These are phyloP conservation scores for Umbelopsis vinacea DNA, from an alignment of 192 early-diverging fungal species.

Conservation along the genomic window DNA sequence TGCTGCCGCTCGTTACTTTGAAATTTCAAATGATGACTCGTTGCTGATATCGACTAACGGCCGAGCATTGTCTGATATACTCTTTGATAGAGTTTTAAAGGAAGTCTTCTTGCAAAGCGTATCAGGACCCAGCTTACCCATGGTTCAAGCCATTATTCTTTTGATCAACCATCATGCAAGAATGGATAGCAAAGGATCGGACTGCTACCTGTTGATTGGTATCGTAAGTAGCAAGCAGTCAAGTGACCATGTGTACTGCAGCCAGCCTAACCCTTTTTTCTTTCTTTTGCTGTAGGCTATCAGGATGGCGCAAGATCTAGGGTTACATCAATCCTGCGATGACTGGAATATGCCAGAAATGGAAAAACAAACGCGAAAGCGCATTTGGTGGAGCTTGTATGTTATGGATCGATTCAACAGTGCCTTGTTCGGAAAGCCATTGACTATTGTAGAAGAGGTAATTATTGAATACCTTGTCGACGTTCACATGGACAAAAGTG, in stretches of 20 bases:
- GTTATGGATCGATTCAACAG: constrained; percentile 72
- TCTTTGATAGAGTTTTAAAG: constrained; percentile 6
- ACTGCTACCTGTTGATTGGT: constrained; percentile 1
- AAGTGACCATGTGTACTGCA: background rate
- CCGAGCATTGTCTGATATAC: constrained; percentile 4
- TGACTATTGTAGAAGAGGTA: constrained; percentile 49
- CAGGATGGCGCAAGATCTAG: constrained; percentile 71
- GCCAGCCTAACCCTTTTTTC: background rate
- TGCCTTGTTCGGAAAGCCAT: constrained; percentile 64
- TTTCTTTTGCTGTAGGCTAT: background rate
- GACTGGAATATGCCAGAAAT: constrained; percentile 56
- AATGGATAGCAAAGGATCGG: constrained; percentile 2
- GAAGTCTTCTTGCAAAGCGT: constrained; percentile 11
- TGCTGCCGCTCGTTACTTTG: constrained; percentile 39
- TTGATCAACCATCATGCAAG: constrained; percentile 1
- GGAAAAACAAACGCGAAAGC: constrained; percentile 68
- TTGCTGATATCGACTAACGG: background rate
- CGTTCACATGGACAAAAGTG: background rate
- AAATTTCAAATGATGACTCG: constrained; percentile 18
- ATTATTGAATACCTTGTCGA: background rate
- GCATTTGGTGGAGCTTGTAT: constrained; percentile 84
- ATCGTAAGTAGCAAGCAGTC: background rate
- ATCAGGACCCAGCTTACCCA: constrained; percentile 3
- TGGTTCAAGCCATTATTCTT: constrained; percentile 14
- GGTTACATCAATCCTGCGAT: constrained; percentile 70